These are phyloP conservation scores for Microsporum audouinii DNA, from an alignment of 2,329 filamentous ascomycete species.

Conservation along the genomic window DNA sequence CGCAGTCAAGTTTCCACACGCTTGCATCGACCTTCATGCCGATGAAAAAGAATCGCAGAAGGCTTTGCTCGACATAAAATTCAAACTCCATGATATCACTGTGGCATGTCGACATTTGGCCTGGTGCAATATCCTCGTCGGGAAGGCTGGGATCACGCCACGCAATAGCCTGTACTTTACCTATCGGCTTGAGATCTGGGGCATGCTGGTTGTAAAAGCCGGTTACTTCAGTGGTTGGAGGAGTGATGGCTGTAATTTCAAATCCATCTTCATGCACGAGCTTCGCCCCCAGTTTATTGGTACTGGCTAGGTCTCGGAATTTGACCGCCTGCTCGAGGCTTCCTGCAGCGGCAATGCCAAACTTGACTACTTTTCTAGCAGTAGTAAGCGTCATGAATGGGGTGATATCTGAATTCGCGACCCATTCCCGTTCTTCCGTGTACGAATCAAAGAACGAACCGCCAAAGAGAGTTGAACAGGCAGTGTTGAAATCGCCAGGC, in stretches of 20 bases:
- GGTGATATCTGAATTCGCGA: constrained; percentile 17
- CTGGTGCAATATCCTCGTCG: constrained; percentile 27
- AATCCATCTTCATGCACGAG: constrained; percentile 46
- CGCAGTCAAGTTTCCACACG: constrained; percentile 48
- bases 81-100: constrained; percentile 22
- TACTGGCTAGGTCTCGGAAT: constrained; percentile 29
- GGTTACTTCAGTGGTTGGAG: constrained; percentile 34
- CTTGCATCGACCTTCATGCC: constrained; percentile 53
- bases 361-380: constrained; percentile 41
- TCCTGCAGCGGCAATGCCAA: constrained; percentile 40
- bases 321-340: constrained; percentile 27
- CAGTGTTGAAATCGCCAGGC: constrained; percentile 72
- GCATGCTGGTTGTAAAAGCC: constrained; percentile 39
- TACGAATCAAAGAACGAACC: constrained; percentile 39
- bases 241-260: constrained; percentile 46
- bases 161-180: constrained; percentile 42
- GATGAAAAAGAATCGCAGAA: constrained; percentile 46
- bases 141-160: constrained; percentile 38
- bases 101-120: constrained; percentile 18
- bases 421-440: constrained; percentile 34
- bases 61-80: constrained; percentile 58
- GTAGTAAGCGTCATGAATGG: constrained; percentile 36
- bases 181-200: constrained; percentile 40
- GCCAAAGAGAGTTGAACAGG: constrained; percentile 57
- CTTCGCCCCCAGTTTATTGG: constrained; percentile 31